Conservation (phyloP, 208 protist genomes). For the Endotrypanum monterogeii region DNA sequence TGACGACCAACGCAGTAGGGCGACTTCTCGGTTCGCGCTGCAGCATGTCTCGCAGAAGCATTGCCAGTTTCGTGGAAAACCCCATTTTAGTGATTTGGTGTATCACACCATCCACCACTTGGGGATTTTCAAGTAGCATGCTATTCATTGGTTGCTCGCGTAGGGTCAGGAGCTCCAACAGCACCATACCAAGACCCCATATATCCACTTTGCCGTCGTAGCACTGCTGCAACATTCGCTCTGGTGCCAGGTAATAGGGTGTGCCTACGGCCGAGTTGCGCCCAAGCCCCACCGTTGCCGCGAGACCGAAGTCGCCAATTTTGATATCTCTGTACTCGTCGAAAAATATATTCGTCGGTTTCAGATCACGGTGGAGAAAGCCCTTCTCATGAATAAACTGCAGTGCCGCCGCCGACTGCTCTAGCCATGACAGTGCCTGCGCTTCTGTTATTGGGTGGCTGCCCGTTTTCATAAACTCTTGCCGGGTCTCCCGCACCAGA, state of each 20-base stretch:
- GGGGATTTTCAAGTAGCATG: slow-evolving; percentile 69
- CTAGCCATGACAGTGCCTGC: slow-evolving; percentile 74
- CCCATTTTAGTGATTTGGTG: slow-evolving; percentile 60
- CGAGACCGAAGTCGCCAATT: slow-evolving; percentile 91
- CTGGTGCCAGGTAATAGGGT: slow-evolving; percentile 92
- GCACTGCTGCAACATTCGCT: slow-evolving; percentile 81
- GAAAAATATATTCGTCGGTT: slow-evolving; percentile 93
- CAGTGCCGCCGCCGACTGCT: slow-evolving; percentile 74
- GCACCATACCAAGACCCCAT: slow-evolving; percentile 82
- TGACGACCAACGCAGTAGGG: slow-evolving; percentile 50
- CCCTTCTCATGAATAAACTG: slow-evolving; percentile 84
- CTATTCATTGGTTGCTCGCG: slow-evolving; percentile 84
- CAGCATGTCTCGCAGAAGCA: slow-evolving; percentile 73
- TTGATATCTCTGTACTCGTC: slow-evolving; percentile 71
- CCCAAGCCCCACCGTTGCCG: slow-evolving; percentile 61
- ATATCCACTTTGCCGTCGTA: slow-evolving; percentile 89
- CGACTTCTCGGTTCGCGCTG: slow-evolving; percentile 65
- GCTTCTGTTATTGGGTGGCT: slow-evolving; percentile 62
- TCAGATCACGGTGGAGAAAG: slow-evolving; percentile 89
- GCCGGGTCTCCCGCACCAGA: slow-evolving; percentile 55
- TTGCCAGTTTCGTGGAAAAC: slow-evolving; percentile 59
- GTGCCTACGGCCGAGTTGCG: slow-evolving; percentile 79
- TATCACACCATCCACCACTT: slow-evolving; percentile 51
- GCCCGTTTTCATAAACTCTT: slow-evolving; percentile 73
- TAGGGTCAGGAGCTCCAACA: slow-evolving; percentile 82